Conservation (phyloP, 306 rosid genomes). For the Trichosanthes cucumerina region DNA sequence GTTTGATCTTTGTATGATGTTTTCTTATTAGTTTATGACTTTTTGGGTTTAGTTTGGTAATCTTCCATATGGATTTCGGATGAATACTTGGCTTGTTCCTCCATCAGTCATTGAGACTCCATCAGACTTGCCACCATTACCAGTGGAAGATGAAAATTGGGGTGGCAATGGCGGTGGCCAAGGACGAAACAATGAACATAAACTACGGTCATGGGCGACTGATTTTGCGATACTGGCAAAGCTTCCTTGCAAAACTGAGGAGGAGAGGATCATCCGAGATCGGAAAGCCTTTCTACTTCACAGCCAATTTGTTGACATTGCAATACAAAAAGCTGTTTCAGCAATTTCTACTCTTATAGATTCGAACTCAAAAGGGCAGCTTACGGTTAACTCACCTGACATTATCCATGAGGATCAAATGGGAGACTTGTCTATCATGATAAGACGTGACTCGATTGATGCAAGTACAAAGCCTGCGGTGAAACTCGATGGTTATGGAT, state of each 20-base stretch:
- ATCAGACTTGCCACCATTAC: slow-evolving; percentile 45
- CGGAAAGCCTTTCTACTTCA: slow-evolving; percentile 93
- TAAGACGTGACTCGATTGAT: slow-evolving; percentile 31
- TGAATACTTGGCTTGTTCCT: slow-evolving; percentile 93
- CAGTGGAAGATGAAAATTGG: slow-evolving; percentile 85
- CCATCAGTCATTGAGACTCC: slow-evolving; percentile 65
- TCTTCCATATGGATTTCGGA: slow-evolving; percentile 90
- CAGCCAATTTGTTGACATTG: slow-evolving; percentile 62
- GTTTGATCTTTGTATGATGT: not conserved
- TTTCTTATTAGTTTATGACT: slow-evolving; percentile 2
- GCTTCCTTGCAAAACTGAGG: slow-evolving; percentile 91
- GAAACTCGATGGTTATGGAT: slow-evolving; percentile 13
- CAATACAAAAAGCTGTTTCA: slow-evolving; percentile 58
- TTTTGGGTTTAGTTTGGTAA: slow-evolving; percentile 65
- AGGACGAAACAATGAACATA: slow-evolving; percentile 50
- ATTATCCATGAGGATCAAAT: slow-evolving; percentile 34
- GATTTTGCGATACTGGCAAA: slow-evolving; percentile 54
- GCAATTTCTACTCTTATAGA: slow-evolving; percentile 44
- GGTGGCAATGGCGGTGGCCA: slow-evolving; percentile 90
- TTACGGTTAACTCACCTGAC: slow-evolving; percentile 16
- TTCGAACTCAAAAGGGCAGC: slow-evolving; percentile 24
- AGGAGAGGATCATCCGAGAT: slow-evolving; percentile 80
- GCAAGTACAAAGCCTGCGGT: slow-evolving; percentile 24
- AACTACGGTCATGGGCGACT: slow-evolving; percentile 69
- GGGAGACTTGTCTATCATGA: slow-evolving; percentile 57